These are phyloP conservation scores for Lodderomyces metapsilosis DNA, from an alignment of 1,139 yeast species.

Conservation along the genomic window DNA sequence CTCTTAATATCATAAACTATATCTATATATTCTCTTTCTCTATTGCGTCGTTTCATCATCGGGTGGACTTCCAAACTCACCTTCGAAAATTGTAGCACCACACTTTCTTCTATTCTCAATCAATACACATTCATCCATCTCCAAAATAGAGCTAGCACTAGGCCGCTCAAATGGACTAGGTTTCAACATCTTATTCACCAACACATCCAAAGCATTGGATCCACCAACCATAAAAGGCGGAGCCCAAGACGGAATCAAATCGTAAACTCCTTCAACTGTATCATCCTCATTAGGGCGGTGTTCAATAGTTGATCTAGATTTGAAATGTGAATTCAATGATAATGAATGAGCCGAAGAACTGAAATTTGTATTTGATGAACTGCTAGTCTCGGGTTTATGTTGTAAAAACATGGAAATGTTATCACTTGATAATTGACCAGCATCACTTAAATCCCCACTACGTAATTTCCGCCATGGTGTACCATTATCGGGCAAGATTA, in stretches of 20 bases:
- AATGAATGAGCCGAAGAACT: conserved; percentile 9
- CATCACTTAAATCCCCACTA: conserved; percentile 94
- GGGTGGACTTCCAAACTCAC: conserved; percentile 68
- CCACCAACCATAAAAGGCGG: conserved; percentile 75
- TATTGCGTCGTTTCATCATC: conserved; percentile 9
- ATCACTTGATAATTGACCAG: conserved; percentile 75
- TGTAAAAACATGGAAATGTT: conserved; percentile 46
- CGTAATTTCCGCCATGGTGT: conserved; percentile 95
- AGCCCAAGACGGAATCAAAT: conserved; percentile 69
- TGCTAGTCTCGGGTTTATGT: conserved; percentile 21
- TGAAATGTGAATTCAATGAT: conserved; percentile 10
- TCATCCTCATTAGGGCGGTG: background rate
- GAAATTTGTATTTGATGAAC: conserved; percentile 6
- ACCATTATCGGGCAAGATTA: conserved; percentile 93
- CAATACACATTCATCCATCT: conserved; percentile 68
- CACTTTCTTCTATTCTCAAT: conserved; percentile 85
- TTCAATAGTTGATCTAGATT: conserved; percentile 1
- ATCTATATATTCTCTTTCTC: background rate
- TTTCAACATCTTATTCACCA: conserved; percentile 86
- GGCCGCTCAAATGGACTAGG: conserved; percentile 88
- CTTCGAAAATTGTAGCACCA: conserved; percentile 95
- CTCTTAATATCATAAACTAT: background rate
- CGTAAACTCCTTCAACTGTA: conserved; percentile 17
- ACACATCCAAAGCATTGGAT: conserved; percentile 66
- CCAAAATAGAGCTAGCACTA: conserved; percentile 66